Percentiles rank a stretch among this genome's conserved stretches.
Conservation (phyloP, 306 rosid genomes). For the Calophaca sinica region DNA sequence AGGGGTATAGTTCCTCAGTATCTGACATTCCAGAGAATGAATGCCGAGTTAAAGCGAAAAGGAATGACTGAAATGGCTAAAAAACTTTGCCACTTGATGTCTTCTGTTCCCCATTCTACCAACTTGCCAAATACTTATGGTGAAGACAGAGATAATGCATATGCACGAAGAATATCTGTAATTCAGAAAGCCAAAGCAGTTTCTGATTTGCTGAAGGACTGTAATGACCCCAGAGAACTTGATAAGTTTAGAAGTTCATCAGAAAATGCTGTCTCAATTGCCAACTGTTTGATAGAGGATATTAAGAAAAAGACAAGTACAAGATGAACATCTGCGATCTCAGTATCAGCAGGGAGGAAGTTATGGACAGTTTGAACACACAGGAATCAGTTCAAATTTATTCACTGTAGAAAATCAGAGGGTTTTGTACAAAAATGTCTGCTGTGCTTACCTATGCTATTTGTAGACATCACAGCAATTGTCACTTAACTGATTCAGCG, state of each 20-base stretch:
- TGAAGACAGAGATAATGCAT: conserved; percentile 53
- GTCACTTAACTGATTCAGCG: conserved; percentile 12
- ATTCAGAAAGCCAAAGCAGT: conserved; percentile 73
- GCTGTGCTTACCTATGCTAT: background rate
- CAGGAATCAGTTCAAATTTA: conserved; percentile 31
- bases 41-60: conserved; percentile 60
- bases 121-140: conserved; percentile 73
- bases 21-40: conserved; percentile 80
- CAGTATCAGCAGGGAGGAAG: conserved; percentile 34
- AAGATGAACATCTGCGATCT: conserved; percentile 39
- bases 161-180: conserved; percentile 65
- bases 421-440: conserved; percentile 34
- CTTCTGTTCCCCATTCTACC: conserved; percentile 74
- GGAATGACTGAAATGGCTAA: conserved; percentile 73
- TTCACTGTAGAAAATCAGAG: conserved; percentile 8
- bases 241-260: conserved; percentile 57
- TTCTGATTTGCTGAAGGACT: conserved; percentile 73
- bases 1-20: conserved; percentile 86
- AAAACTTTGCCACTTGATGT: conserved; percentile 72
- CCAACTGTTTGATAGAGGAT: conserved; percentile 61
- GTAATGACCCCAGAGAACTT: conserved; percentile 71
- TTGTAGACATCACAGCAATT: conserved; percentile 25
- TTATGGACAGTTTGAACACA: conserved; percentile 1
- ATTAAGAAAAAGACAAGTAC: conserved; percentile 50
- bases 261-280: conserved; percentile 53